These are phyloP conservation scores for Tulasnella sp. DNA, from an alignment of 768 basidiomycete species.

Conservation along the genomic window DNA sequence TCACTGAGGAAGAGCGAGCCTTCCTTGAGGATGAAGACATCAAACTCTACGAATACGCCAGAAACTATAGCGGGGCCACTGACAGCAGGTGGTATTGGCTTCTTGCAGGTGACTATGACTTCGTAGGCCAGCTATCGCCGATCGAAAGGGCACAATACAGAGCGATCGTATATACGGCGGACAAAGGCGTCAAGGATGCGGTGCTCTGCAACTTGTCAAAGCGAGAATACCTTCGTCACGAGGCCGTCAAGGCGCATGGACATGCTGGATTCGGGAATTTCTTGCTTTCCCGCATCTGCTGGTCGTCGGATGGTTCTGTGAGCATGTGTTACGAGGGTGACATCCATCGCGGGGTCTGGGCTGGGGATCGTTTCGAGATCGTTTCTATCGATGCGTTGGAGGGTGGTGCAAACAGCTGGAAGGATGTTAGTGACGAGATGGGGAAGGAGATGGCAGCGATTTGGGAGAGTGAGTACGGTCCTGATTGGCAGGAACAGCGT, in stretches of 20 bases:
- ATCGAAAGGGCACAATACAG: neutral
- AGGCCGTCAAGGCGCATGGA: neutral
- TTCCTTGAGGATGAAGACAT: no score
- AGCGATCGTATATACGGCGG: neutral
- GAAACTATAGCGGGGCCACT: no score
- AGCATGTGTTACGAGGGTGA: conserved; percentile 15
- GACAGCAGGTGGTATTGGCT: no score
- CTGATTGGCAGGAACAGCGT: neutral
- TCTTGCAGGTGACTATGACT: no score
- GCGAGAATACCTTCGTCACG: neutral
- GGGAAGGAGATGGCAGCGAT: neutral
- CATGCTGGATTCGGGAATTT: conserved; percentile 10
- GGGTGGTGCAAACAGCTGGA: neutral
- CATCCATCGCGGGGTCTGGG: conserved; percentile 22
- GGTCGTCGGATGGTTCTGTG: conserved; percentile 15
- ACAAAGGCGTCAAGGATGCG: neutral
- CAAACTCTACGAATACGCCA: no score
- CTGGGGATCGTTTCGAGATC: conserved; percentile 22
- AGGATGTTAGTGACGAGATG: neutral
- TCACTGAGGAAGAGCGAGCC: no score
- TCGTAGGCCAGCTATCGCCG: neutral
- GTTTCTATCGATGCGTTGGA: neutral
- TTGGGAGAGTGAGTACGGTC: neutral
- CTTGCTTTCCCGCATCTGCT: conserved; percentile 18
- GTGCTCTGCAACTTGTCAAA: neutral